Base-by-base conservation (phyloP, 2,329 filamentous ascomycete genomes). In the Pseudocercospora cruenta region DNA sequence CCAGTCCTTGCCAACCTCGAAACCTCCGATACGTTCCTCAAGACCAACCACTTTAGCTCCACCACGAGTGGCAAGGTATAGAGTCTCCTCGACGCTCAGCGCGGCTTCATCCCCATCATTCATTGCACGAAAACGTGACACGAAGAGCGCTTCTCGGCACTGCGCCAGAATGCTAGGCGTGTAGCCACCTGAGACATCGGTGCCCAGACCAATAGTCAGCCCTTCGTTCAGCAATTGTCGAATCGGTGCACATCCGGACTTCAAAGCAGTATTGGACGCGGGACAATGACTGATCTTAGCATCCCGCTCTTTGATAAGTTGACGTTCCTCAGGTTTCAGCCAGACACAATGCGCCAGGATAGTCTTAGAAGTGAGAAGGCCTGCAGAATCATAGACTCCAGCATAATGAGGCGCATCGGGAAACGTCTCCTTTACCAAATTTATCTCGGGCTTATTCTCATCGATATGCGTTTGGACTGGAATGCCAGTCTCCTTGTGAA, bases 101-200 rank as follows among this genome's bases (percentile, higher is more conserved):
- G 93, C 85, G 7, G 80, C 76, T 47, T 80, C 76, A 3, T 77
- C 74, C 7, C 76, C 74, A 4, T 67, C 67, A 16, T 62, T 61
- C 83, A 92, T 87, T 24, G 90, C 86, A 55, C 91, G 81, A 82
- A 91, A 88, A 31, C 94, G 83, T 69, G 89, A 92, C 0, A 94
- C 92, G 67, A 97, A 85, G 59, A 88, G 86, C 0, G 94, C 93
- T 74, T 95, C 91, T 14, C 94, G 82, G 51, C 90, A 92, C n/a
- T 92, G 89, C 70, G 95, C 91, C 0, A 98, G 85, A 9, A 98
- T 86, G 67, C 88, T 92, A 0, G 92, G 85, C 63, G 88, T 91
- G 77, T 94, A 97, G 0, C 95, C 95, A 2, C 94, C 95, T 72
- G 88, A 91, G 65, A 98, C 88, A 78, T 99, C 95, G 0, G 94